A percentile compares a stretch with the other conserved stretches of the same genome.
Conservation (phyloP, 2,329 filamentous ascomycete genomes). For the Trichoderma polysporum region DNA sequence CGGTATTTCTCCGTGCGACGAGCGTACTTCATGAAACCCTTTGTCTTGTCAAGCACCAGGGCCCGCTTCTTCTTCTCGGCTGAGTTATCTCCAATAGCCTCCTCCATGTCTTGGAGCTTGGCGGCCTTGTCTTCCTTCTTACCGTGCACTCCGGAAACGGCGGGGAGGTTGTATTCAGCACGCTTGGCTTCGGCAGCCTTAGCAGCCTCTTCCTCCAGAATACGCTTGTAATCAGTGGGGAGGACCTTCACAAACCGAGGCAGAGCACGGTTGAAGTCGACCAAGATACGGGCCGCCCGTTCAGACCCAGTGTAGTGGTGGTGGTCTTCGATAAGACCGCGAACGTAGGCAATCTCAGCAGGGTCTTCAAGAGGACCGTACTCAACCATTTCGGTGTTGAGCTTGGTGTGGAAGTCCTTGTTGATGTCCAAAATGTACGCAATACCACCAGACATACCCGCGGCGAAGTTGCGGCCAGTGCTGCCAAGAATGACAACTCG, state of each 20-base stretch:
- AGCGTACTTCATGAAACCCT: slow-evolving; percentile 96
- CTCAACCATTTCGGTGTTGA: slow-evolving; percentile 98
- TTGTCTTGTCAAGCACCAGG: slow-evolving; percentile 94
- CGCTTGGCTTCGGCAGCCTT: slow-evolving; percentile 85
- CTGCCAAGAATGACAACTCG: slow-evolving; percentile 82
- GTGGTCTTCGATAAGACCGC: slow-evolving; percentile 91
- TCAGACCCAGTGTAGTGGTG: slow-evolving; percentile 98
- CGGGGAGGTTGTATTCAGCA: slow-evolving; percentile 76
- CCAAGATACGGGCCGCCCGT: slow-evolving; percentile 83
- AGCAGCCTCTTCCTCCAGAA: slow-evolving; percentile 78
- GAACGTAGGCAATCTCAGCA: slow-evolving; percentile 83
- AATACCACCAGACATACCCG: slow-evolving; percentile 98
- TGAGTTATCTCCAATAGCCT: slow-evolving; percentile 79
- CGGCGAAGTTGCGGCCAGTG: slow-evolving; percentile 95
- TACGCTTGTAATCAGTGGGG: slow-evolving; percentile 93
- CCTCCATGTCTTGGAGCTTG: slow-evolving; percentile 80
- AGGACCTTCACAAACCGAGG: slow-evolving; percentile 91
- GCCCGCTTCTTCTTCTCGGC: slow-evolving; percentile 91
- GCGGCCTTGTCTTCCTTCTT: slow-evolving; percentile 68
- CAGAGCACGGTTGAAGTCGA: slow-evolving; percentile 93
- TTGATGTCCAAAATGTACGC: slow-evolving; percentile 90
- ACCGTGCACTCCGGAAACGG: slow-evolving; percentile 65
- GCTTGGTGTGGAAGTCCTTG: slow-evolving; percentile 85
- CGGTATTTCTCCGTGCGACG: slow-evolving; percentile 93
- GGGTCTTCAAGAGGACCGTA: slow-evolving; percentile 80